Evolutionary conservation across 2,329 filamentous ascomycete genomes (phyloP).

Genomic region (Colletotrichum shisoi): DNA sequence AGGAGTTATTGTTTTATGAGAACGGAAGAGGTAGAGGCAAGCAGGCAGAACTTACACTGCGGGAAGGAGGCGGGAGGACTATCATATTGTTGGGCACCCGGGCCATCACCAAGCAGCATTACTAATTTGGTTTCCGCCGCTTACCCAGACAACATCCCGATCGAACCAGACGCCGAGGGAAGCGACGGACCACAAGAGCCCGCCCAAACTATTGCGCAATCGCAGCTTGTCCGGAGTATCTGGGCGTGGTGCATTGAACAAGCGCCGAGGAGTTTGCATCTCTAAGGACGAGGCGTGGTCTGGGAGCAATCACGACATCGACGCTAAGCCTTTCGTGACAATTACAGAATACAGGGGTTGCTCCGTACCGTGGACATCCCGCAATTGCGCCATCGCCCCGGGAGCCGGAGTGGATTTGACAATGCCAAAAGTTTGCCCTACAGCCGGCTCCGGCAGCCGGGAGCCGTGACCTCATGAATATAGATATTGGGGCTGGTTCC

Average conservation of each 20-base stretch:
- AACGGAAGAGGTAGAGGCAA: constrained; percentile 1
- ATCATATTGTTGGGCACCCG: constrained; percentile 29
- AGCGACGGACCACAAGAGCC: constrained; percentile 19
- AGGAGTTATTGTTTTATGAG: constrained; percentile 39
- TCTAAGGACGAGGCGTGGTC: constrained; percentile 40
- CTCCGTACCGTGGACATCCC: constrained; percentile 38
- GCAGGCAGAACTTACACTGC: constrained; percentile 35
- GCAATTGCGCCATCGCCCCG: constrained; percentile 40
- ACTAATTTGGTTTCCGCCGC: constrained; percentile 37
- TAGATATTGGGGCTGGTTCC: constrained; percentile 26
- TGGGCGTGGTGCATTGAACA: constrained; percentile 21
- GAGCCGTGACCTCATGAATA: constrained; percentile 23
- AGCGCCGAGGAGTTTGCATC: constrained; percentile 36
- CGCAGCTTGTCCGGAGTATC: constrained; percentile 42
- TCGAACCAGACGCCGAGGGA: constrained; percentile 32
- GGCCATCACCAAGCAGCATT: constrained; percentile 40
- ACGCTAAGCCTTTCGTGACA: constrained; percentile 61
- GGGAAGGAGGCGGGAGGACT: constrained; percentile 32
- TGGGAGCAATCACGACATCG: constrained; percentile 61
- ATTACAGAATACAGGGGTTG: constrained; percentile 30
- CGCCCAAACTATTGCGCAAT: constrained; percentile 49
- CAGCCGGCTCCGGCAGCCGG: constrained; percentile 35
- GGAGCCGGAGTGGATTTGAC: constrained; percentile 34
- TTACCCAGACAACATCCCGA: constrained; percentile 20
- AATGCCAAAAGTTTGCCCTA: constrained; percentile 5